Percentiles rank a stretch among this genome's conserved stretches.
Evolutionary conservation across 164 flowering plant species (phyloP).

Genomic region (Sedum album): DNA sequence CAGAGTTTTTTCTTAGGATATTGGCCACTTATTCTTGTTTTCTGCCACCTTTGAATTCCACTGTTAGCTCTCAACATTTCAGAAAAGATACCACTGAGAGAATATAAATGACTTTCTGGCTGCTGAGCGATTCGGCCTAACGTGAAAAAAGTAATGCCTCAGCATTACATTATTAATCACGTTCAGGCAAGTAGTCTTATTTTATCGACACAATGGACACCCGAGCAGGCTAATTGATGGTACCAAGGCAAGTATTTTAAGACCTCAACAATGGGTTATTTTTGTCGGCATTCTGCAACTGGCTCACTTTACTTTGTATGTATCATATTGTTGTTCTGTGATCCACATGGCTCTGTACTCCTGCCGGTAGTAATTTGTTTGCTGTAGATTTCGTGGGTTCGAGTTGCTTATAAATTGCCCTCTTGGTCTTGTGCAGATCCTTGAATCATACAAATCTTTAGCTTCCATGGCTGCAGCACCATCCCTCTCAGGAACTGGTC

Average conservation of each 20-base stretch:
- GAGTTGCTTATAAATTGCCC: neutral
- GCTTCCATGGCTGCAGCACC: constrained; percentile 4
- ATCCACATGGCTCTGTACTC: neutral
- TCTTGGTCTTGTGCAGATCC: neutral
- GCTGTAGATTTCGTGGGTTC: neutral
- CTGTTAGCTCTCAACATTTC: neutral
- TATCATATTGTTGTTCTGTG: neutral
- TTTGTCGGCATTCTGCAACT: neutral
- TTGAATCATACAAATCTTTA: neutral
- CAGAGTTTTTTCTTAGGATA: too few species aligned
- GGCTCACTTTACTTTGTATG: too few species aligned
- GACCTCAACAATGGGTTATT: neutral
- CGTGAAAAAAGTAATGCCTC: neutral
- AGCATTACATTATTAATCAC: neutral
- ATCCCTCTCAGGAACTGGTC: neutral
- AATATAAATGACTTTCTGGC: neutral
- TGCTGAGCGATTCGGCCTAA: neutral
- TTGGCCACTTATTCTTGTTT: neutral
- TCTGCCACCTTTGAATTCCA: constrained; percentile 1
- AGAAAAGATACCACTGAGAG: neutral
- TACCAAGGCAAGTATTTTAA: neutral
- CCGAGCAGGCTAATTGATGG: neutral
- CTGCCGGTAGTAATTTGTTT: neutral
- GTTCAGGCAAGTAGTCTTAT: neutral
- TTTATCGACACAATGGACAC: neutral